phyloP scores from a whole-genome alignment of 2,329 filamentous ascomycete species.

The Paecilomyces niveus region DNA sequence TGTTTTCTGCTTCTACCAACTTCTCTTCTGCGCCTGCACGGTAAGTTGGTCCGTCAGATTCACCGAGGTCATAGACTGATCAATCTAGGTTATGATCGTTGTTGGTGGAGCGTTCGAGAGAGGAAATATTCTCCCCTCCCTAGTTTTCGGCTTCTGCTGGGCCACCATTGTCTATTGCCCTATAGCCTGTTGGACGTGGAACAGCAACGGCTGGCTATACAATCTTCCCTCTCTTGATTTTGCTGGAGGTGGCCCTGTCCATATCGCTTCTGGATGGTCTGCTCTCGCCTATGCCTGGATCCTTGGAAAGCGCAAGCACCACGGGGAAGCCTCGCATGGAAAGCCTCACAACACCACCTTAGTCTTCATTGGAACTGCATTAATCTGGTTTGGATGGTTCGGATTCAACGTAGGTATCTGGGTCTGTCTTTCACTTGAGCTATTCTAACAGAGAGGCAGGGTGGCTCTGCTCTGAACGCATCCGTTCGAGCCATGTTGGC shows the following conservation, averaged over 20 bases:
- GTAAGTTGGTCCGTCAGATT: slow-evolving; percentile 11
- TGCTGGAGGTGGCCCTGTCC: slow-evolving; percentile 67
- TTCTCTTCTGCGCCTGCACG: slow-evolving; percentile 51
- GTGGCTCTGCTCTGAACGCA: slow-evolving; percentile 48
- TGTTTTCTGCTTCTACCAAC: slow-evolving; percentile 59
- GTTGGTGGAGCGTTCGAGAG: slow-evolving; percentile 58
- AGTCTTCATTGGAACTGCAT: slow-evolving; percentile 60
- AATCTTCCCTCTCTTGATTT: slow-evolving; percentile 65
- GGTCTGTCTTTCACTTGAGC: background rate
- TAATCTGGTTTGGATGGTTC: slow-evolving; percentile 47
- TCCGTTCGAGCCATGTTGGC: slow-evolving; percentile 49
- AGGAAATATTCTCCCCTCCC: slow-evolving; percentile 56
- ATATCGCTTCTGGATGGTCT: slow-evolving; percentile 65
- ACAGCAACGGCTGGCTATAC: slow-evolving; percentile 63
- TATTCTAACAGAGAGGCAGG: slow-evolving; percentile 16
- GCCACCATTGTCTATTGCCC: slow-evolving; percentile 65
- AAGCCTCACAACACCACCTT: slow-evolving; percentile 66
- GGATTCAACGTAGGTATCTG: slow-evolving; percentile 45
- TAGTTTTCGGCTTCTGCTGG: slow-evolving; percentile 68
- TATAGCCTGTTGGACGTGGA: slow-evolving; percentile 74
- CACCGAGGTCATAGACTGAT: background rate
- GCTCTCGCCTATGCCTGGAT: slow-evolving; percentile 68
- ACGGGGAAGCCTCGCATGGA: slow-evolving; percentile 44
- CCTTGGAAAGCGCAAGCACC: slow-evolving; percentile 60
- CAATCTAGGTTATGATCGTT: slow-evolving; percentile 57